Percentiles rank a stretch among this genome's conserved stretches.
Evolutionary conservation across 345 rosid genomes (phyloP).

Genomic region (Corchorus capsularis): DNA sequence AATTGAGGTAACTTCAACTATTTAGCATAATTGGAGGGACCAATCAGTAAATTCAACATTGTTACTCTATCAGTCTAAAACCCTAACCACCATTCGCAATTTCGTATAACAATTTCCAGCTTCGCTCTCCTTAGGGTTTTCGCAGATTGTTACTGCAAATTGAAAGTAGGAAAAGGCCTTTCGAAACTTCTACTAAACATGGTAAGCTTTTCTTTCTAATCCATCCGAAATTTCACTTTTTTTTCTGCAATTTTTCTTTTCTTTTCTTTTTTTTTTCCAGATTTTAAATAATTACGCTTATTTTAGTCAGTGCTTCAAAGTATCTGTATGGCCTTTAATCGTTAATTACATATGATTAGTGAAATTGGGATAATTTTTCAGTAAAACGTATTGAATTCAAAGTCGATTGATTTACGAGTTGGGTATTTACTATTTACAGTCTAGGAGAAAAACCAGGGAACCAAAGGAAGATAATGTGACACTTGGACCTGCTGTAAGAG

Average conservation of each 20-base stretch:
- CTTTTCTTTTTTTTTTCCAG: background rate
- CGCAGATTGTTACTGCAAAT: background rate
- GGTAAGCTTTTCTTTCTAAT: background rate
- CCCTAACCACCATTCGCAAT: background rate
- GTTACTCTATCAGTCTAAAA: background rate
- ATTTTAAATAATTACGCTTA: background rate
- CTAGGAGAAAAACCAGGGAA: slow-evolving; percentile 66
- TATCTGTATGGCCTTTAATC: background rate
- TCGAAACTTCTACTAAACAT: background rate
- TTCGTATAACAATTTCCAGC: too few species aligned
- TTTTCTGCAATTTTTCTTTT: background rate
- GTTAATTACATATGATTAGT: background rate
- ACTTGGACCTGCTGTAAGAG: slow-evolving; percentile 71
- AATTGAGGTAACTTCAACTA: too few species aligned
- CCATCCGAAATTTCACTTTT: background rate
- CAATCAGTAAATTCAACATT: too few species aligned
- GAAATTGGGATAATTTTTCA: background rate
- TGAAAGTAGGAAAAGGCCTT: background rate
- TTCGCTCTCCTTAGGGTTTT: background rate
- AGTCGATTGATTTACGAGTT: background rate
- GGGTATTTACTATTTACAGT: slow-evolving; percentile 32
- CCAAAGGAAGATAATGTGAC: slow-evolving; percentile 83
- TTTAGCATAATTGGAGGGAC: too few species aligned
- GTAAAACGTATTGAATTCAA: background rate
- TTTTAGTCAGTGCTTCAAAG: background rate